Evolutionary conservation across 345 rosid genomes (phyloP).

Genomic region (Eutrema heterophyllum): DNA sequence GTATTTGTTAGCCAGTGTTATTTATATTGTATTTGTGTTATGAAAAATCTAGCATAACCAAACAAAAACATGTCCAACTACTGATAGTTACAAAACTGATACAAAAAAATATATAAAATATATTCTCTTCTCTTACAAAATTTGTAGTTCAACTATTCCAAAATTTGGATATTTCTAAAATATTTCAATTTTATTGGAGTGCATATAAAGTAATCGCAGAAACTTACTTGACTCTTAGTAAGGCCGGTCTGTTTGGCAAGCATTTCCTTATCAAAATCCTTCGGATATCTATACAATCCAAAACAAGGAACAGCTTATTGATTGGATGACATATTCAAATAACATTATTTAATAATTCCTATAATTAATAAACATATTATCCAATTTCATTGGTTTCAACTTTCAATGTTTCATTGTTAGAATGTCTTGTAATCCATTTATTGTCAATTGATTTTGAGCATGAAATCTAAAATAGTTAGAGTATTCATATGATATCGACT

Average conservation of each 20-base stretch:
- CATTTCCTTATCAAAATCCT: constrained; percentile 71
- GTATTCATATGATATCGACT: not conserved
- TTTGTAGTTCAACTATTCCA: not conserved
- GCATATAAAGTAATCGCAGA: not conserved
- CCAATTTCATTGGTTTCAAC: not conserved
- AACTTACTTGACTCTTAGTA: constrained; percentile 67
- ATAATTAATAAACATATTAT: not conserved
- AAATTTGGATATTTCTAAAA: not conserved
- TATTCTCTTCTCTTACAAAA: not conserved
- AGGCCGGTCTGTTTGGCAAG: constrained; percentile 86
- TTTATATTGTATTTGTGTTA: not conserved
- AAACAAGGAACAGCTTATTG: not conserved
- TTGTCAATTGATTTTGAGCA: not conserved
- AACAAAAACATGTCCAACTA: not conserved
- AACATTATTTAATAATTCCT: not conserved
- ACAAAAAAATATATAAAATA: not conserved
- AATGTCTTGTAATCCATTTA: not conserved
- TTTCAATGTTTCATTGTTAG: not conserved
- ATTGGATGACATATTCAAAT: not conserved
- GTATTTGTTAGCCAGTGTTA: not conserved
- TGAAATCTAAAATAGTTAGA: not conserved
- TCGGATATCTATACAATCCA: constrained; percentile 58
- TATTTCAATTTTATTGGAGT: not conserved
- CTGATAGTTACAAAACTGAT: not conserved
- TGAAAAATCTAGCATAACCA: not conserved